Evolutionary conservation across 768 basidiomycete species (phyloP).

Genomic region (Termitomyces sp.): DNA sequence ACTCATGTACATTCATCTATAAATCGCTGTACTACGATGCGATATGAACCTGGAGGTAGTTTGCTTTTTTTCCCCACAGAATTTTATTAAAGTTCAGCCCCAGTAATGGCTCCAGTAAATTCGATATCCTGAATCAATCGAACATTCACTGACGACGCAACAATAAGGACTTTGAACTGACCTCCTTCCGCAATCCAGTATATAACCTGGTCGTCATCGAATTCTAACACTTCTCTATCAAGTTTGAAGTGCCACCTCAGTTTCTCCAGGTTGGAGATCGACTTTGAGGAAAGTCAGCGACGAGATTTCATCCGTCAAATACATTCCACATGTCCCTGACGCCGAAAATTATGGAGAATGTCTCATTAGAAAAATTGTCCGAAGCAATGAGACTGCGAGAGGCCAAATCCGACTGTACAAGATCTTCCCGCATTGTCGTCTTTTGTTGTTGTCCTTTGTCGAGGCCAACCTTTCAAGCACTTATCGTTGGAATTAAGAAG

Average conservation of each 20-base stretch:
- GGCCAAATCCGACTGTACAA: conserved; percentile 50
- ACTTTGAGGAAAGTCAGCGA: conserved; percentile 35
- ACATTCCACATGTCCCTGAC: conserved; percentile 36
- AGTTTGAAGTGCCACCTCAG: conserved; percentile 31
- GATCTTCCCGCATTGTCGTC: conserved; percentile 37
- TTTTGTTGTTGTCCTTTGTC: too few species aligned
- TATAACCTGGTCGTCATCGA: conserved; percentile 36
- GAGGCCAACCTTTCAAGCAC: conserved; percentile 49
- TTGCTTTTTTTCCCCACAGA: not conserved
- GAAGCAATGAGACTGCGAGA: conserved; percentile 38
- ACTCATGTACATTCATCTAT: not conserved
- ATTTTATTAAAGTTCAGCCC: conserved; percentile 32
- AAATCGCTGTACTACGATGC: too few species aligned
- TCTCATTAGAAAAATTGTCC: conserved; percentile 23
- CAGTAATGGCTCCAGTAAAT: conserved; percentile 28
- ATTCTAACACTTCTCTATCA: conserved; percentile 43
- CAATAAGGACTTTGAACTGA: conserved; percentile 38
- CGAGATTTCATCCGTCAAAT: conserved; percentile 33
- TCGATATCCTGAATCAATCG: conserved; percentile 28
- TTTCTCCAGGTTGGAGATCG: conserved; percentile 30
- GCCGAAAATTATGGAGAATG: conserved; percentile 35
- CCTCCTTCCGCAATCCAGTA: conserved; percentile 46
- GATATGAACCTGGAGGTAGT: not conserved
- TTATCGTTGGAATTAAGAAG: conserved; percentile 21
- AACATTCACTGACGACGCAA: conserved; percentile 38